phyloP scores from a whole-genome alignment of 2,329 filamentous ascomycete genomes.

The Sporothrix inflata region DNA sequence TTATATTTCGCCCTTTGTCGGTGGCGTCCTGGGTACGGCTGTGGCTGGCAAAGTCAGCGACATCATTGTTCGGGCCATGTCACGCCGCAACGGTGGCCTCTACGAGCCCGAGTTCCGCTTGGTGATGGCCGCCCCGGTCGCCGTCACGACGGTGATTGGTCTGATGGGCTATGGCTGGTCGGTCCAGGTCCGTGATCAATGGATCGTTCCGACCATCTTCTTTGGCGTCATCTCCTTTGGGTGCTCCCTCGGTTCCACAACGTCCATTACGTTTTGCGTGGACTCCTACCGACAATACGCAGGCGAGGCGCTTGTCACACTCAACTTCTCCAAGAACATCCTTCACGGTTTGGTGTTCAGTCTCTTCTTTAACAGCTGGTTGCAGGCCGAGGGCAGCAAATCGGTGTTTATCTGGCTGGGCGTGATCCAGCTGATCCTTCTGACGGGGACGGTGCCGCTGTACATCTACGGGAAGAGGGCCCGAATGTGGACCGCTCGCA shows the following conservation, averaged over 20 bases:
- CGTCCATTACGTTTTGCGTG: conserved; percentile 89
- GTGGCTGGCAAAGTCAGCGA: conserved; percentile 90
- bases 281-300: conserved; percentile 94
- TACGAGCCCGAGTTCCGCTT: conserved; percentile 95
- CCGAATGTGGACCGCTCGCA: conserved; percentile 91
- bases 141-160: conserved; percentile 77
- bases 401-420: conserved; percentile 81
- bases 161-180: conserved; percentile 98
- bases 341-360: conserved; percentile 88
- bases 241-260: conserved; percentile 86
- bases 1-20: conserved; percentile 88
- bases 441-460: conserved; percentile 82
- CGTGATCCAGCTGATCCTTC: conserved; percentile 76
- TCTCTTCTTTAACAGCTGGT: conserved; percentile 85
- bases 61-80: conserved; percentile 79
- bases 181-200: conserved; percentile 68
- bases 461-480: conserved; percentile 91
- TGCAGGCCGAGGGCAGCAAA: conserved; percentile 74
- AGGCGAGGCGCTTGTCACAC: conserved; percentile 87
- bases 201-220: conserved; percentile 92
- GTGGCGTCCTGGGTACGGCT: conserved; percentile 85
- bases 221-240: conserved; percentile 93
- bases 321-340: conserved; percentile 94
- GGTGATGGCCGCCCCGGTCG: conserved; percentile 82
- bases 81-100: conserved; percentile 83